Conservation (phyloP, 2,329 filamentous ascomycete species). For the Colletotrichum higginsianum region DNA sequence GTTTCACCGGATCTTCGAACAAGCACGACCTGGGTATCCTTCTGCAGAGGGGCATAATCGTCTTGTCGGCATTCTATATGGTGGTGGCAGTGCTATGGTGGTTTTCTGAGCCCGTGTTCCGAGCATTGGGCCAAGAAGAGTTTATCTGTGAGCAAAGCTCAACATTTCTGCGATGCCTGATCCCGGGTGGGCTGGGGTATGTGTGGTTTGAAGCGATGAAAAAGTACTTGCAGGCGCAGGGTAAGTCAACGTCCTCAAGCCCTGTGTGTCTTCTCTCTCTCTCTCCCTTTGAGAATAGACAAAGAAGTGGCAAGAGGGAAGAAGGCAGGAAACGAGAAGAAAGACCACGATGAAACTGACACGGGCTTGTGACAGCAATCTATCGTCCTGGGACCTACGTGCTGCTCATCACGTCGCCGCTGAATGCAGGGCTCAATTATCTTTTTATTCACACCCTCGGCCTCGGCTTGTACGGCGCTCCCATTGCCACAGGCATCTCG, state of each 20-base stretch:
- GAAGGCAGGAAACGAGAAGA: conserved; percentile 26
- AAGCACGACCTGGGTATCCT: conserved; percentile 85
- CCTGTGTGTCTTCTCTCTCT: too few species aligned
- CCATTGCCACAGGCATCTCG: conserved; percentile 84
- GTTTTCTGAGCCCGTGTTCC: conserved; percentile 82
- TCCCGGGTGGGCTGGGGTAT: conserved; percentile 87
- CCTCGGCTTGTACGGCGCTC: conserved; percentile 83
- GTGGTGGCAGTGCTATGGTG: conserved; percentile 82
- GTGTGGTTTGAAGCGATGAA: conserved; percentile 91
- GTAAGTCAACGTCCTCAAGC: conserved; percentile 61
- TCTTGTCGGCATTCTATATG: conserved; percentile 80
- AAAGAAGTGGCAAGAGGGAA: background rate
- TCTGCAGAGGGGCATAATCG: conserved; percentile 81
- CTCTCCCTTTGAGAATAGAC: too few species aligned
- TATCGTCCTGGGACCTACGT: conserved; percentile 88
- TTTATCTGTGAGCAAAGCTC: conserved; percentile 82
- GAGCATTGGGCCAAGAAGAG: conserved; percentile 81
- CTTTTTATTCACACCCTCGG: conserved; percentile 81
- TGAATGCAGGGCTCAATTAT: conserved; percentile 86
- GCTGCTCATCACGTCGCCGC: conserved; percentile 83
- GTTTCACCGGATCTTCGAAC: conserved; percentile 85
- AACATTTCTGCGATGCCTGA: conserved; percentile 79
- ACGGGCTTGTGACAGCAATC: conserved; percentile 58
- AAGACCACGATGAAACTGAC: conserved; percentile 5
- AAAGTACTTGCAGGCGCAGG: conserved; percentile 90